Percentiles rank a stretch among this genome's conserved stretches.
Evolutionary conservation across 306 rosid species (phyloP).

Genomic region (Datisca glomerata): DNA sequence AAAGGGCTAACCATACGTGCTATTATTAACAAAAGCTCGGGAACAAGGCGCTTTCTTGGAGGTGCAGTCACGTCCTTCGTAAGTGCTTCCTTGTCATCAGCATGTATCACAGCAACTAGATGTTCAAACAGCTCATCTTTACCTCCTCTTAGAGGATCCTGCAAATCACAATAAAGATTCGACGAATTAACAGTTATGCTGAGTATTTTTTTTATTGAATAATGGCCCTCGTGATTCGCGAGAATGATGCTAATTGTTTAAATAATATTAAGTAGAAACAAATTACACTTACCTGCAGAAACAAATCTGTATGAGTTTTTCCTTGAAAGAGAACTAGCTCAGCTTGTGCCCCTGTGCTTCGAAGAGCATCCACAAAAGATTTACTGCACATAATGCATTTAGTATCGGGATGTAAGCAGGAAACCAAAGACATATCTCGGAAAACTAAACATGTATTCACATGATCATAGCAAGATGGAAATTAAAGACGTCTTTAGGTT

Average conservation of each 20-base stretch:
- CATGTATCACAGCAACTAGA: conserved; percentile 49
- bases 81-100: conserved; percentile 60
- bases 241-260: too few relatives aligned
- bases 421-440: too few relatives aligned
- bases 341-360: conserved; percentile 51
- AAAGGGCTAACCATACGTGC: conserved; percentile 75
- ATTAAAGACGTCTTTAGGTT: too few relatives aligned
- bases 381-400: conserved; percentile 64
- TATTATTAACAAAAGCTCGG: conserved; percentile 63
- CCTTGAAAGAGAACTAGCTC: conserved; percentile 63
- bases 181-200: too few relatives aligned
- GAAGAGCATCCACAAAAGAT: conserved; percentile 46
- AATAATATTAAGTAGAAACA: neutral
- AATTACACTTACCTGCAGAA: conserved; percentile 59
- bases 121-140: conserved; percentile 67
- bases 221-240: too few relatives aligned
- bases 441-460: too few relatives aligned
- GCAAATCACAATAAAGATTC: conserved; percentile 5
- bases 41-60: conserved; percentile 65
- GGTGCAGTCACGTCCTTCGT: conserved; percentile 51
- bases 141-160: conserved; percentile 98
- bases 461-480: too few relatives aligned
- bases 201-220: too few relatives aligned
- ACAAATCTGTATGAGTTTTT: conserved; percentile 92
- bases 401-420: too few relatives aligned